A percentile compares a stretch with the other conserved stretches of the same genome.
phyloP scores from a whole-genome alignment of 257 asterid species.

The Petunia secreta region DNA sequence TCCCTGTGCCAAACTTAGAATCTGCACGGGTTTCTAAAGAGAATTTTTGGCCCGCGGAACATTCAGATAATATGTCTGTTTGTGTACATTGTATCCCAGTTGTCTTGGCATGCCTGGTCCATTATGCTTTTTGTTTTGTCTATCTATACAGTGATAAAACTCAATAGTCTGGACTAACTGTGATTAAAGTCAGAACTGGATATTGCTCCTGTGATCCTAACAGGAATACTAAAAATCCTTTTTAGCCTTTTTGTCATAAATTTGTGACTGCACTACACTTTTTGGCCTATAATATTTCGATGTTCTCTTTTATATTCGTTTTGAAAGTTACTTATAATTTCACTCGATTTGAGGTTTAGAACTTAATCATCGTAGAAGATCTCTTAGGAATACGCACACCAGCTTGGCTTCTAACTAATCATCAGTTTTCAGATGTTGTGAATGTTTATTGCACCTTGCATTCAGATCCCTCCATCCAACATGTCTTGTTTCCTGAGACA shows the following conservation, averaged over 20 bases:
- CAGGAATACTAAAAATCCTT: not conserved
- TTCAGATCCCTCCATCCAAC: not conserved
- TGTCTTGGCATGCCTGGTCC: not conserved
- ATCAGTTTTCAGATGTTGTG: not conserved
- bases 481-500: not conserved
- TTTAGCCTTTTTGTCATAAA: not conserved
- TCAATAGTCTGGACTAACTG: not conserved
- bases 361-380: not conserved
- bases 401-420: not conserved
- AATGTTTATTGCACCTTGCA: not conserved
- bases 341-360: not conserved
- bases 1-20: not conserved
- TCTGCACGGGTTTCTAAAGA: not conserved
- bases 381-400: not conserved
- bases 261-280: not conserved
- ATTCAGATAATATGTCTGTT: slow-evolving; percentile 8
- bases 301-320: not conserved
- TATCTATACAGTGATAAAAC: not conserved
- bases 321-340: not conserved
- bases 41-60: not conserved
- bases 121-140: not conserved
- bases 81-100: not conserved
- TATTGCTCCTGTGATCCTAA: not conserved
- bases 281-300: not conserved
- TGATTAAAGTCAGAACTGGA: not conserved